phyloP scores from a whole-genome alignment of 78 protist genomes.

The Dictyostelium brefeldianum region DNA sequence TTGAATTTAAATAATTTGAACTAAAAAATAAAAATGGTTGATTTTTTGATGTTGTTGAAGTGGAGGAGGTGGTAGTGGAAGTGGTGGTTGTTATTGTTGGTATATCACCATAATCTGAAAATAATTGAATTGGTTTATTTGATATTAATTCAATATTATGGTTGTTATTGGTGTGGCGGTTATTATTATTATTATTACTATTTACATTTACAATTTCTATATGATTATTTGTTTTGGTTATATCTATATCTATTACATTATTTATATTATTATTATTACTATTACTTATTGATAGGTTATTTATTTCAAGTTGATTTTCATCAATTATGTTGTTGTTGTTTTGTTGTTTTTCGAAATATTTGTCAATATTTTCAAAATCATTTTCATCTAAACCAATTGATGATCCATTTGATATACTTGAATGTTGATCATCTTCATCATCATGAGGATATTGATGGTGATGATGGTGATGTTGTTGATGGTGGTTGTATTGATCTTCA shows the following conservation, averaged over 20 bases:
- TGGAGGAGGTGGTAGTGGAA: background rate
- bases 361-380: slow-evolving; percentile 57
- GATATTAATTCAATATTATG: background rate
- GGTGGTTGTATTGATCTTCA: background rate
- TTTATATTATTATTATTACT: background rate
- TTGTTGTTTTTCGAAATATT: slow-evolving; percentile 15
- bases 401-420: background rate
- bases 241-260: background rate
- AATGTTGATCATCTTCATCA: background rate
- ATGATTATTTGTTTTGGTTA: background rate
- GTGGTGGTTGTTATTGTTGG: background rate
- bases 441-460: background rate
- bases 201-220: background rate
- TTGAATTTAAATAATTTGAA: background rate
- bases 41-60: background rate
- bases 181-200: slow-evolving; percentile 2
- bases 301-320: slow-evolving; percentile 1
- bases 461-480: background rate
- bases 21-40: slow-evolving; percentile 20
- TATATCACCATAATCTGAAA: slow-evolving; percentile 12
- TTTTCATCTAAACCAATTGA: slow-evolving; percentile 48
- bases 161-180: background rate
- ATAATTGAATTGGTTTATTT: background rate
- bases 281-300: background rate
- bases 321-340: background rate